Evolutionary conservation across 2,329 filamentous ascomycete genomes (phyloP), one percentile per base, ranked within the genome.

Genomic region (Ceratocystis cubensis): DNA sequence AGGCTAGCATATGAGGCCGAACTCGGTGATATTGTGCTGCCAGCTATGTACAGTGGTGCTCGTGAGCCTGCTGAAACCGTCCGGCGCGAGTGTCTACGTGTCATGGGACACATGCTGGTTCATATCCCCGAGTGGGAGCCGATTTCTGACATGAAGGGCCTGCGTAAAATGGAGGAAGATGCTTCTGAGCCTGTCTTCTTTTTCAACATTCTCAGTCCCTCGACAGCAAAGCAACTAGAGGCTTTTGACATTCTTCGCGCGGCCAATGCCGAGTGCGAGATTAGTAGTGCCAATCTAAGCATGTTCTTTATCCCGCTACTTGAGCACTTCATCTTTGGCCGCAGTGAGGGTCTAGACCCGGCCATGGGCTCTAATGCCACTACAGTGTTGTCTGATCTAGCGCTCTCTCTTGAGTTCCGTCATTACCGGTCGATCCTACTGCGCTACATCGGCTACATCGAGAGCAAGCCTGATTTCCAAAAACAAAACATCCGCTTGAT

Each of bases 271-370:
- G 81, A 81, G 66, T 80, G 83, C 13, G 80, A 84, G 62, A 78
- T 99, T 68, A 82, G 82, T 69, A 88, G 89, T 71, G 84, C 85
- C 64, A 96, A 96, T 72, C 81, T 96, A 69, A 86, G 87, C 67
- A 87, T 93, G 20, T 88, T 96, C 72, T 90, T 97, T 73, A 84
- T 99, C 50, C 95, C 94, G 0, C 80, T 99, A 22, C 80, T 97
- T 8, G 94, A 99, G 73, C 92, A 96, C 73, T 97, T 96, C 73
- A 87, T 96, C 28, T 93, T 96, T 73, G 88, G 91, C 67, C 85
- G 88, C 68, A 84, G 83, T 3, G 88, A 91, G 61, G 80, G 81
- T 7, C 91, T 96, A 73, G 91, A 91, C 45, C 88, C 95, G 71
- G 93, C 91, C 63, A 80, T 97, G 65, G 87, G 91, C 63, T 91